Evolutionary conservation across 73 alveolate species (phyloP), one percentile per base, ranked within the genome.

Genomic region (Urostyla sp.): DNA sequence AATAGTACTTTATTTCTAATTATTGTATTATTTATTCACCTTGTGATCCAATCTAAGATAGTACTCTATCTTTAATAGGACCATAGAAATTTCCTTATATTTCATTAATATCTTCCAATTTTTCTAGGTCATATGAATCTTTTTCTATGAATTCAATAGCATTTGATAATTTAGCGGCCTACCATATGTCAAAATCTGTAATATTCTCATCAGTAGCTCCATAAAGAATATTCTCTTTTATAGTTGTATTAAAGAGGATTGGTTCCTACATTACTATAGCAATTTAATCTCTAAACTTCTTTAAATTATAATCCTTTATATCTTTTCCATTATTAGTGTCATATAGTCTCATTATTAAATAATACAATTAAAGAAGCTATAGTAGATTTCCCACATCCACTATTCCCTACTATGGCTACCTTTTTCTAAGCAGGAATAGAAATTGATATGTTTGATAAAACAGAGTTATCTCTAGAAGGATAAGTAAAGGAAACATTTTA

Each of bases 361-460:
- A n/a, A n/a, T n/a, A n/a, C n/a, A n/a, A n/a, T n/a, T n/a, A n/a
- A n/a, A n/a, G n/a, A 55, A 38, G 84, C 75, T 5, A 87, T 59
- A 0, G 94, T 87, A 16, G 77, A 60, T 80, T 90, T 86, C 0
- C 95, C 96, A 35, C 94, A 78, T 16, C 97, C 97, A 37, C 94
- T 66, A 24, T 82, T 88, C 2, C 97, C 97, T 37, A 75, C 87
- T 7, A 75, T 15, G 16, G 87, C 87, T n/a, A 75, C 31, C 58
- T 75, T 75, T 28, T 32, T 60, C 7, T 36, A 7, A 5, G 77
- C 55, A 30, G 77, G 66, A 30, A 60, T 32, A 18, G 28, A 32
- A 28, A 60, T 30, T 13, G 11, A 18, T 10, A 60, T 10, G 37
- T 28, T 10, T 13, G 28, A 13, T 11, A 60, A 32, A 5, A 60